These are phyloP conservation scores for Osmanthus fragrans DNA, from an alignment of 257 asterid species.

Conservation along the genomic window DNA sequence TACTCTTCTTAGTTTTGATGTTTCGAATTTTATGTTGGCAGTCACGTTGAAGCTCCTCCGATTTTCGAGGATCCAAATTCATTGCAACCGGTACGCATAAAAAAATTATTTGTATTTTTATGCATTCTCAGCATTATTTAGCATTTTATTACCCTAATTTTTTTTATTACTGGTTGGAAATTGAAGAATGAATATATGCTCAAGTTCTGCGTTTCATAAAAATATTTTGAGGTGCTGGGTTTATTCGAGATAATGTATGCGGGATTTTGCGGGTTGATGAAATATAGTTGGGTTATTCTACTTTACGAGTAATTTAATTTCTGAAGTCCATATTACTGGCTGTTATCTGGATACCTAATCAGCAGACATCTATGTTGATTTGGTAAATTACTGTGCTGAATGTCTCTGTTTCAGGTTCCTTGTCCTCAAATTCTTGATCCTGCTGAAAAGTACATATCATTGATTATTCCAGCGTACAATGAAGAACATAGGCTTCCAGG, in stretches of 20 bases:
- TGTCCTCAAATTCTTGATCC: constrained; percentile 76
- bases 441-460: constrained; percentile 79
- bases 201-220: background rate
- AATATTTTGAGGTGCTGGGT: background rate
- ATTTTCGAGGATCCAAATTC: constrained; percentile 91
- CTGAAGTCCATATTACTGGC: background rate
- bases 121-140: background rate
- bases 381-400: constrained; percentile 24
- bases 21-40: constrained; percentile 26
- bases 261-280: background rate
- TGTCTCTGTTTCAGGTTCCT: constrained; percentile 48
- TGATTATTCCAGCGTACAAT: constrained; percentile 87
- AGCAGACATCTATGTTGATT: background rate
- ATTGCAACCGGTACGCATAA: constrained; percentile 50
- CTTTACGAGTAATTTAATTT: background rate
- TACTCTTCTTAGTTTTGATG: background rate
- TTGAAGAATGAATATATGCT: background rate
- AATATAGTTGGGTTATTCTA: background rate
- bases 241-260: background rate
- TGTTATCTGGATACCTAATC: background rate
- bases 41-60: constrained; percentile 80
- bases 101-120: background rate
- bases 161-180: background rate
- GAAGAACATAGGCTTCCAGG: constrained; percentile 93
- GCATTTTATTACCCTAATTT: background rate